A percentile compares a stretch with the other conserved stretches of the same genome.
Evolutionary conservation across 129 eudicot species (phyloP).

Genomic region (Scalesia atractyloides): DNA sequence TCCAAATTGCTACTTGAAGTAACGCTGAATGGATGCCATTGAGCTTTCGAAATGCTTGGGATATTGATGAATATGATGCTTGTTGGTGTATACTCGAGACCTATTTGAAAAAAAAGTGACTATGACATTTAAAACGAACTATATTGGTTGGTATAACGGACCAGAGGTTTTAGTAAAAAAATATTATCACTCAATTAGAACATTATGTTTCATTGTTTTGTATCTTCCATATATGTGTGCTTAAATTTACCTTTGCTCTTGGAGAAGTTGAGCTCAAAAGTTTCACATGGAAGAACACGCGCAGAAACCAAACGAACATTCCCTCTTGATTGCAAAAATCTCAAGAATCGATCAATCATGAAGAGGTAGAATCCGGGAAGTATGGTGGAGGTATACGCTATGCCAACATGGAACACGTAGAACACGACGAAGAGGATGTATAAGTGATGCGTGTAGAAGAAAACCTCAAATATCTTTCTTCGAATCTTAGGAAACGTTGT

Average conservation of each 20-base stretch:
- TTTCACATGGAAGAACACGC: slow-evolving; percentile 60
- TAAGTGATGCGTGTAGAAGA: slow-evolving; percentile 67
- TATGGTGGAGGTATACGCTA: slow-evolving; percentile 51
- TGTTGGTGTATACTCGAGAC: slow-evolving; percentile 63
- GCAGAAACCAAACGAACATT: slow-evolving; percentile 57
- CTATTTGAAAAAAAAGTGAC: slow-evolving; percentile 28
- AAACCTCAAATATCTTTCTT: slow-evolving; percentile 71
- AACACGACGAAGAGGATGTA: slow-evolving; percentile 62
- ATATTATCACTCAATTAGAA: too few species aligned
- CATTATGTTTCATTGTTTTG: not conserved
- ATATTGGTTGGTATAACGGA: not conserved
- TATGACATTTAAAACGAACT: not conserved
- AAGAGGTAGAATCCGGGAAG: slow-evolving; percentile 90
- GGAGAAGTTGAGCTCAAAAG: slow-evolving; percentile 73
- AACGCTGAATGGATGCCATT: slow-evolving; percentile 95
- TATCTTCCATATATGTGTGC: not conserved
- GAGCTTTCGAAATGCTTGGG: slow-evolving; percentile 84
- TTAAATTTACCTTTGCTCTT: slow-evolving; percentile 48
- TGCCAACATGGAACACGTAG: slow-evolving; percentile 73
- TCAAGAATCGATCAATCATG: slow-evolving; percentile 61
- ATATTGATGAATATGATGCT: slow-evolving; percentile 76
- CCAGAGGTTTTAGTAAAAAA: not conserved
- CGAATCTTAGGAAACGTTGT: slow-evolving; percentile 60
- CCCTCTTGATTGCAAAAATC: slow-evolving; percentile 63
- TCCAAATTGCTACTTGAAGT: slow-evolving; percentile 74